Percentiles rank a stretch among this genome's conserved stretches.
Evolutionary conservation across 176 grass and related monocot species (phyloP).

Genomic region (Eragrostis curvula): DNA sequence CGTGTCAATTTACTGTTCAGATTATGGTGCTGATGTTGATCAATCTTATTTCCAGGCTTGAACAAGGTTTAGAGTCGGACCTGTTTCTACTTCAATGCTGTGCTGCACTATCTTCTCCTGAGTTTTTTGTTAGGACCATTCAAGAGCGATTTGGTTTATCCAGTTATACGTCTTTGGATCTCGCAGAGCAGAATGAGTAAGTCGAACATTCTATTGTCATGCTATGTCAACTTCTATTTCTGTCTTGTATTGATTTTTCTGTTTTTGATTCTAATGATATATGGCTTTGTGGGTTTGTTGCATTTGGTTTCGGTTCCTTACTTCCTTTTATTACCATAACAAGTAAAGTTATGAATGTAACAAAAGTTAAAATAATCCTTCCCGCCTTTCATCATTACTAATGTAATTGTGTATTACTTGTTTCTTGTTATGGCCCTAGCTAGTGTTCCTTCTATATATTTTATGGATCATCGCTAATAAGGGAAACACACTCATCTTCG

Average conservation of each 20-base stretch:
- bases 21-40: constrained; percentile 30
- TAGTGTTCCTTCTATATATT: background rate
- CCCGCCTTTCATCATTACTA: background rate
- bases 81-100: constrained; percentile 96
- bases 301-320: background rate
- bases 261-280: constrained; percentile 10
- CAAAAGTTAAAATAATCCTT: constrained; percentile 1
- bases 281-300: constrained; percentile 12
- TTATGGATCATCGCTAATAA: background rate
- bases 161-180: constrained; percentile 76
- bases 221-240: constrained; percentile 20
- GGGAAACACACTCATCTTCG: constrained; percentile 19
- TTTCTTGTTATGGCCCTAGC: constrained; percentile 6
- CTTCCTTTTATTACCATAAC: constrained; percentile 2
- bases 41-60: constrained; percentile 70
- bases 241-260: constrained; percentile 28
- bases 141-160: constrained; percentile 94
- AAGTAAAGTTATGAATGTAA: background rate
- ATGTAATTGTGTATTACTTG: background rate
- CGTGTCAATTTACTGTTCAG: constrained; percentile 27
- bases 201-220: constrained; percentile 24
- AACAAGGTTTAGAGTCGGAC: constrained; percentile 94
- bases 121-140: constrained; percentile 86
- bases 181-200: constrained; percentile 87
- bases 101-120: constrained; percentile 90